Base-by-base conservation (phyloP, 1,284 basidiomycete genomes). In the Ustilago bromivora region DNA sequence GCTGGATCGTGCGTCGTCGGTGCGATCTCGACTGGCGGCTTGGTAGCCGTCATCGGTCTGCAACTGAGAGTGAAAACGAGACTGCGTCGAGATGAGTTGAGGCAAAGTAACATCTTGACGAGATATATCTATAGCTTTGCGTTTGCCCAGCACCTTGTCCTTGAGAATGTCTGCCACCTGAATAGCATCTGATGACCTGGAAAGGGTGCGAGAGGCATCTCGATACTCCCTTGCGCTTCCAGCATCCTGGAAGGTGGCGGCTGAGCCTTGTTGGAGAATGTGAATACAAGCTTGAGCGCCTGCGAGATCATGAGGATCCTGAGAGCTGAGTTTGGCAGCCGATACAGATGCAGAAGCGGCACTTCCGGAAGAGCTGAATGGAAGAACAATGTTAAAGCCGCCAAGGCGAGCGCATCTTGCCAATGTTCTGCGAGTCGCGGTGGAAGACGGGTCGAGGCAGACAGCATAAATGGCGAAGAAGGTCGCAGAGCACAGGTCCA, bases 251-350 rank as follows among this genome's bases (percentile, higher is more conserved):
- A 82, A 85, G 7, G 76, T 78, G 28, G 70, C 65, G 15, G 68
- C 52, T 3, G 78, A 60, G 49, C 82, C 83, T 34, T 74, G 71
- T 64, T 85, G 78, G 23, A 85, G 67, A 31, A 84, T 61, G 41
- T 83, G 76, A 59, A 84, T 71, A 46, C 80, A 80, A 11, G 83
- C 74, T 13, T 82, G 70, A 11, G 83, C 82, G 9, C 77, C 75
- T 10, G 80, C 75, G 1, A 61, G 56, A 52, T 79, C 73, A 13
- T 74, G 67, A n/a, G 63, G 46, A 15, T 69, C 80, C 1, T 57
- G 60, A 5, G 66, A 76, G 68, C 66, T 76, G 58, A 76, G 72
- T 34, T 28, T 66, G 13, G 71, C 38, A 28, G 71, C 71, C 53
- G 74, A 61, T 17, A 67, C 61, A 23, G 54, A 57, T 15, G 73